Evolutionary conservation across 2,329 filamentous ascomycete species (phyloP), one percentile per base, ranked within the genome.

Genomic region (Aspergillus amoenus): DNA sequence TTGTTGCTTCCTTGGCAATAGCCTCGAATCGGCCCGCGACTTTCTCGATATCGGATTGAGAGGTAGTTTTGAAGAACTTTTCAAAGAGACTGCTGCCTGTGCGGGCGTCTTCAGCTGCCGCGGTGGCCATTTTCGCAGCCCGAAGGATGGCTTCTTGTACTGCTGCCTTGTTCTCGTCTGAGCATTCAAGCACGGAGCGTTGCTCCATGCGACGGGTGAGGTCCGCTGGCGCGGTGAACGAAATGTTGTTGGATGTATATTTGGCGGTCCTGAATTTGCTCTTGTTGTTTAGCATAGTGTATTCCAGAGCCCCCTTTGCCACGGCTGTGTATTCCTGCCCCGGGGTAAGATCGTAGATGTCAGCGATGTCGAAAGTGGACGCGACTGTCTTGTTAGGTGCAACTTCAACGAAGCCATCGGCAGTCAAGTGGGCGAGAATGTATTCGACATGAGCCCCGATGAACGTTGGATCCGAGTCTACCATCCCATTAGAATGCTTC

Each of bases 61-160:
- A 24, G 13, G 49, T 50, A n/a, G 59, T 55, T 52, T 53, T 63
- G 55, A 63, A 63, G 52, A 56, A 61, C 22, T 60, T 63, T 39
- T 61, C 13, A 47, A 63, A 60, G 39, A 58, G 46, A 3, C n/a
- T 34, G 22, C 40, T 55, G 13, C 52, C 55, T 3, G 51, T 49
- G 12, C 61, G 59, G 1, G 61, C 61, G 17, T 63, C 61, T 0
- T 46, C 34, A 7, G 61, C 59, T 2, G 49, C 61, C 1, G 55
- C 57, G 6, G 40, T 52, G 24, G 61, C 61, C 61, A 63, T 63
- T 27, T 58, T 30, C 9, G 57, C 53, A 8, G 54, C 61, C 13
- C 59, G 61, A 2, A 17, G 12, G 21, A 63, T 55, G 12, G 55
- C 56, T 3, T 52, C 39, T 37, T 60, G 49, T 21, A 61, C 53